These are phyloP conservation scores for Closterium sp. DNA, from an alignment of 139 green algal genomes.

Conservation along the genomic window DNA sequence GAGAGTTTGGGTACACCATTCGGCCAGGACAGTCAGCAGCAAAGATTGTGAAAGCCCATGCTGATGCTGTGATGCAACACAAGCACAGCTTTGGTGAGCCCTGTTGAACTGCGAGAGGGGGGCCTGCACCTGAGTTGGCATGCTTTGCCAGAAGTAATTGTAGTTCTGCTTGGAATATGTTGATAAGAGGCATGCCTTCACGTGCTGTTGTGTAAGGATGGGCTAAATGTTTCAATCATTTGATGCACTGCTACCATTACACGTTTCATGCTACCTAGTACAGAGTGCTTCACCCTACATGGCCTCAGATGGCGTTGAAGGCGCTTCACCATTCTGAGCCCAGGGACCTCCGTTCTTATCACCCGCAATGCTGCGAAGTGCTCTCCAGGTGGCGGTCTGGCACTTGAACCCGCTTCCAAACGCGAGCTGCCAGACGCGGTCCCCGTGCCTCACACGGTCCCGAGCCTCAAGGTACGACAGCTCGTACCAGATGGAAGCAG, in stretches of 20 bases:
- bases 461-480: constrained; percentile 47
- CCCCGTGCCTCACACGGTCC: constrained; percentile 22
- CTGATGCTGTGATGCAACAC: neutral
- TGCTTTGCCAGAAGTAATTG: neutral
- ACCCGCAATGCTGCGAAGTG: constrained; percentile 54
- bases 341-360: neutral
- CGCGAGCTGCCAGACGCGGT: constrained; percentile 57
- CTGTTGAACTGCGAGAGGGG: neutral
- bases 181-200: neutral
- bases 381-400: constrained; percentile 51
- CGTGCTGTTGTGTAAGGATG: neutral
- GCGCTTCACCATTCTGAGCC: neutral
- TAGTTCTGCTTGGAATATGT: neutral
- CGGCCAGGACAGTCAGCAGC: neutral
- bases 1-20: neutral
- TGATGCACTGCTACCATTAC: too few species aligned
- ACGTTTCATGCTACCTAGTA: too few species aligned
- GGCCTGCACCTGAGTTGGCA: neutral
- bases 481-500: constrained; percentile 63
- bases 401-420: constrained; percentile 59
- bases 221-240: too few species aligned
- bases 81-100: neutral
- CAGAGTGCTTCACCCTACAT: too few species aligned
- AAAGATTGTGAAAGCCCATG: neutral
- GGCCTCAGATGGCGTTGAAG: neutral